A percentile compares a stretch with the other conserved stretches of the same genome.
phyloP scores from a whole-genome alignment of 345 rosid species.

The sweet orange (Citrus sinensis) region DVS_A1.0 CM039166.1:13235001-13235500 shows the following conservation, averaged over 20 bases:
- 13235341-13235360: conserved; percentile 87
- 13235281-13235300: conserved; percentile 99
- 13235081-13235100: background rate
- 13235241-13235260: background rate
- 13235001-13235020: background rate
- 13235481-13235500: conserved; percentile 5
- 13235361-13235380: conserved; percentile 99
- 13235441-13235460: background rate
- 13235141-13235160: conserved; percentile 95
- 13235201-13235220: conserved; percentile 20
- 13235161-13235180: conserved; percentile 97
- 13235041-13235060: background rate
- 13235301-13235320: conserved; percentile 99
- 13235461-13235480: background rate
- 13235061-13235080: background rate
- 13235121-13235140: conserved; percentile 68
- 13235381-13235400: conserved; percentile 99
- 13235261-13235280: conserved; percentile 39
- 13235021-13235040: background rate
- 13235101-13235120: background rate
- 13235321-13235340: conserved; percentile 92
- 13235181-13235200: conserved; percentile 99
- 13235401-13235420: conserved; percentile 37
- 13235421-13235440: background rate
- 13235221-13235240: conserved; percentile 9